phyloP scores from a whole-genome alignment of 768 basidiomycete species.

The Tulasnella sp. region DNA sequence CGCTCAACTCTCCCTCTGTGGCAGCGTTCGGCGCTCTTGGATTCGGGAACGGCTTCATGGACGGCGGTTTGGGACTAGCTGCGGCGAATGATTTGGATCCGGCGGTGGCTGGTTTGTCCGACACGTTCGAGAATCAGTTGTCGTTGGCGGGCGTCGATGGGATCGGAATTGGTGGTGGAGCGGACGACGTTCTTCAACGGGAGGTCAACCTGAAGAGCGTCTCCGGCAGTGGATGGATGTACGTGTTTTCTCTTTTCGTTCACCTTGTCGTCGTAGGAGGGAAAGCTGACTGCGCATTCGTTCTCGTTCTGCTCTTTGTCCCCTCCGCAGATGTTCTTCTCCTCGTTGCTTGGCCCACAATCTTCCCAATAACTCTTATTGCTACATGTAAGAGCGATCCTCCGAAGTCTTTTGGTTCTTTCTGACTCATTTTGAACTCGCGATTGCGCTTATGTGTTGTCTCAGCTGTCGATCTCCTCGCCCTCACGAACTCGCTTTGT shows the following conservation, averaged over 20 bases:
- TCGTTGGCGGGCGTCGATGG: neutral
- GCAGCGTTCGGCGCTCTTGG: neutral
- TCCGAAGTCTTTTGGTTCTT: neutral
- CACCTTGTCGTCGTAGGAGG: neutral
- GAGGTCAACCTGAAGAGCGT: neutral
- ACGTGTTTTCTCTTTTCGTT: neutral
- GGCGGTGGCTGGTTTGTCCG: neutral
- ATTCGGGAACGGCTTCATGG: neutral
- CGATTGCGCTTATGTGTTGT: no score
- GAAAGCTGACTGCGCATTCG: neutral
- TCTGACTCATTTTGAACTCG: conserved; percentile 22
- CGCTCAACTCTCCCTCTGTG: neutral
- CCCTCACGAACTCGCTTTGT: conserved; percentile 22
- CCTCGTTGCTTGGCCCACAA: conserved; percentile 8
- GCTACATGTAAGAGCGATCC: neutral
- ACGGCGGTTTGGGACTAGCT: neutral
- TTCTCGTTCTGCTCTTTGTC: conserved; percentile 33
- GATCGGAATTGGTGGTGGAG: no score
- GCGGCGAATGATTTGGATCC: neutral
- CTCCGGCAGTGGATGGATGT: neutral
- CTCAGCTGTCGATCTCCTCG: conserved; percentile 18
- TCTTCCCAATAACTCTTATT: conserved; percentile 7
- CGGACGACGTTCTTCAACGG: no score
- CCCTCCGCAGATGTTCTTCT: conserved; percentile 21
- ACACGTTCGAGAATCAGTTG: neutral